Evolutionary conservation across 768 basidiomycete genomes (phyloP).

Genomic region (Russula foetens): DNA sequence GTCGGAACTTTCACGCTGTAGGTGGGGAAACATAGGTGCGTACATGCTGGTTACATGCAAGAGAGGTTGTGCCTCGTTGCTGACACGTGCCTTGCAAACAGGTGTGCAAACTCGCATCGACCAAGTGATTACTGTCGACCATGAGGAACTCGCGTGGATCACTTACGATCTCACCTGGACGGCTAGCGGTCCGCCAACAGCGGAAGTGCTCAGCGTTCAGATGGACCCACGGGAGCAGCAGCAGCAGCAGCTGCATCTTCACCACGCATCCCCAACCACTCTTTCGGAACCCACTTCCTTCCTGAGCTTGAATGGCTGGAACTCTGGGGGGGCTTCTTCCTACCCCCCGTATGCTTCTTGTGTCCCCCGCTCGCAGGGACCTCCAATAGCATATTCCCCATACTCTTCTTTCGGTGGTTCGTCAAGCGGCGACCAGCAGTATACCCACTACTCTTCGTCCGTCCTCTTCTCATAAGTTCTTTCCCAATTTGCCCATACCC

Average conservation of each 20-base stretch:
- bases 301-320: conserved; percentile 10
- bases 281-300: conserved; percentile 23
- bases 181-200: conserved; percentile 40
- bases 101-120: conserved; percentile 49
- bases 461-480: conserved; percentile 17
- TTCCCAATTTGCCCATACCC: not conserved
- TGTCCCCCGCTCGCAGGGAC: conserved; percentile 8
- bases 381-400: not conserved
- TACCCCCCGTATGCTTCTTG: conserved; percentile 4
- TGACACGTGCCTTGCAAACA: conserved; percentile 23
- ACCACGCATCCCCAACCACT: conserved; percentile 24
- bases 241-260: conserved; percentile 20
- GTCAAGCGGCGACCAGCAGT: conserved; percentile 8
- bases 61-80: not conserved
- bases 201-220: conserved; percentile 48
- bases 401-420: conserved; percentile 8
- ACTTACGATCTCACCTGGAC: conserved; percentile 63
- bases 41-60: conserved; percentile 10
- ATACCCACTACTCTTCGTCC: conserved; percentile 17
- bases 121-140: conserved; percentile 64
- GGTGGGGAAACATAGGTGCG: conserved; percentile 65
- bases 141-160: conserved; percentile 51
- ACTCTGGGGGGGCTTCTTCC: not conserved
- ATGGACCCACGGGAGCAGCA: conserved; percentile 28
- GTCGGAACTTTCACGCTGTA: conserved; percentile 54